phyloP scores from a whole-genome alignment of 805 yeast species.

The Saccharomycopsis selenospora region DNA sequence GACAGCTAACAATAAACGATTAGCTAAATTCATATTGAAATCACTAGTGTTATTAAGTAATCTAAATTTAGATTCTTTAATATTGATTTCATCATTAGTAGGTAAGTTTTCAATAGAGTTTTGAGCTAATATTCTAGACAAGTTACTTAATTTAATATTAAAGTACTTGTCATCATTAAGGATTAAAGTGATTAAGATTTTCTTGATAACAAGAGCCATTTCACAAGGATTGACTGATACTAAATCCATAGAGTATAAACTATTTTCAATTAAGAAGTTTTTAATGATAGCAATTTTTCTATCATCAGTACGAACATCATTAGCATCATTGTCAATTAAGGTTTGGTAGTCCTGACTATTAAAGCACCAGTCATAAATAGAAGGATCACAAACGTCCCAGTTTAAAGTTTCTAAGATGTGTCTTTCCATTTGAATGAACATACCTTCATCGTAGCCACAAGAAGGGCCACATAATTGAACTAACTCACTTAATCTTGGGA shows the following conservation, averaged over 20 bases:
- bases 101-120: constrained; percentile 41
- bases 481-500: constrained; percentile 68
- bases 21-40: constrained; percentile 43
- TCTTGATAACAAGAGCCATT: constrained; percentile 24
- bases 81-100: constrained; percentile 34
- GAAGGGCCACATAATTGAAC: constrained; percentile 62
- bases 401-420: constrained; percentile 65
- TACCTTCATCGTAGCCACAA: constrained; percentile 51
- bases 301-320: constrained; percentile 24
- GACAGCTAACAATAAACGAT: constrained; percentile 31
- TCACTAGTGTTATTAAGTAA: constrained; percentile 43
- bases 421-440: constrained; percentile 73
- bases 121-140: constrained; percentile 40
- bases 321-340: constrained; percentile 40
- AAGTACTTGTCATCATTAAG: constrained; percentile 41
- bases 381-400: constrained; percentile 60
- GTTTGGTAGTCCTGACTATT: constrained; percentile 43
- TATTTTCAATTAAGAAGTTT: constrained; percentile 17
- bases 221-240: constrained; percentile 18
- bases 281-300: constrained; percentile 17
- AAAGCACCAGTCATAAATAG: constrained; percentile 37
- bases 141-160: constrained; percentile 41
- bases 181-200: constrained; percentile 37
- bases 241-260: constrained; percentile 16
- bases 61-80: constrained; percentile 17